Conservation (phyloP, 169 alveolate genomes). For the Sarcocystis neurona region DNA sequence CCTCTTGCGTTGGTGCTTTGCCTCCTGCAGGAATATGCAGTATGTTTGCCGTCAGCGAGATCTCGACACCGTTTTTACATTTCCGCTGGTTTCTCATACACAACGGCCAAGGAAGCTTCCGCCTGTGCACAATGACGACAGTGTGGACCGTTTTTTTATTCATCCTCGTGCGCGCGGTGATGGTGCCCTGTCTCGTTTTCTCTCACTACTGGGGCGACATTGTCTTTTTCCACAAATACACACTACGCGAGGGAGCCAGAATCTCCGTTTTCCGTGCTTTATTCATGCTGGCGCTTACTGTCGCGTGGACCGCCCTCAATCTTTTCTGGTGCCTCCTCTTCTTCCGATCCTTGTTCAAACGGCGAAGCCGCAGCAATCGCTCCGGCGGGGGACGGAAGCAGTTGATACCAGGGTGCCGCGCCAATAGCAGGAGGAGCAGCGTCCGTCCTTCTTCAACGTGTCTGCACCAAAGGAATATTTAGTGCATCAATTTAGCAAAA, state of each 20-base stretch:
- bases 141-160: slow-evolving; percentile 5
- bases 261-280: background rate
- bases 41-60: slow-evolving; percentile 28
- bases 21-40: slow-evolving; percentile 32
- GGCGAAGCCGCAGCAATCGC: background rate
- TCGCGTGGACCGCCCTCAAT: slow-evolving; percentile 35
- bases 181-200: slow-evolving; percentile 34
- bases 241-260: background rate
- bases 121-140: background rate
- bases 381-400: too few relatives aligned
- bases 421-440: too few relatives aligned
- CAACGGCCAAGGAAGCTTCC: background rate
- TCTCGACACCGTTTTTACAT: slow-evolving; percentile 53
- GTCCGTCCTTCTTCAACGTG: too few relatives aligned
- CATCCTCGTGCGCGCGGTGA: background rate
- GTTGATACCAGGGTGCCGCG: too few relatives aligned
- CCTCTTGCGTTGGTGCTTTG: too few relatives aligned
- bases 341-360: background rate
- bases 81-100: slow-evolving; percentile 39
- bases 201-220: slow-evolving; percentile 3
- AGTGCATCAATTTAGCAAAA: too few relatives aligned
- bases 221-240: background rate
- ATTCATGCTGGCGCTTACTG: slow-evolving; percentile 22
- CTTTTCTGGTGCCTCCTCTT: slow-evolving; percentile 27
- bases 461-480: too few relatives aligned